phyloP scores from a whole-genome alignment of 495 filamentous ascomycete genomes.

The Achaetomiella virescens region DNA sequence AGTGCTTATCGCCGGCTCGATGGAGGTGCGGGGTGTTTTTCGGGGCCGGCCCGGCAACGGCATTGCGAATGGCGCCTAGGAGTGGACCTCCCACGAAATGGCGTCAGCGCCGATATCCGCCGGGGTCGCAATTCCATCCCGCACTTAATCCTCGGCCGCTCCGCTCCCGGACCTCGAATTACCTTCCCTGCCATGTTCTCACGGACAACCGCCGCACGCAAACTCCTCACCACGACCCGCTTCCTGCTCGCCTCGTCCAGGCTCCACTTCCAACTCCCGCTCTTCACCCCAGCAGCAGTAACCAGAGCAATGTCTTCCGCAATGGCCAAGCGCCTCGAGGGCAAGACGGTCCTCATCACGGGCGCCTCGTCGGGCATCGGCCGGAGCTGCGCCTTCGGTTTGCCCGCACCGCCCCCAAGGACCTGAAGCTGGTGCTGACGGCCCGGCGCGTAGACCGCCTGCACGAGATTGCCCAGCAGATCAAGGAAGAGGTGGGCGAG shows the following conservation, averaged over 20 bases:
- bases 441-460: slow-evolving; percentile 76
- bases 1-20: slow-evolving; percentile 1
- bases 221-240: background rate
- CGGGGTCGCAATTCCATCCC: background rate
- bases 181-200: background rate
- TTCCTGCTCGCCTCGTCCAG: background rate
- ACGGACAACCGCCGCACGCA: background rate
- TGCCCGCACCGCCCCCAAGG: slow-evolving; percentile 71
- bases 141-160: background rate
- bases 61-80: background rate
- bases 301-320: slow-evolving; percentile 60
- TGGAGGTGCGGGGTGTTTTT: slow-evolving; percentile 13
- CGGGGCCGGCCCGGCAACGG: slow-evolving; percentile 14
- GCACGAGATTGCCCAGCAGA: slow-evolving; percentile 68
- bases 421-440: slow-evolving; percentile 77
- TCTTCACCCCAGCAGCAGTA: slow-evolving; percentile 4
- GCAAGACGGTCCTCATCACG: slow-evolving; percentile 91
- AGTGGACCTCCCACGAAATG: slow-evolving; percentile 4
- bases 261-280: background rate
- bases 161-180: slow-evolving; percentile 1
- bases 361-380: slow-evolving; percentile 95
- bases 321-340: slow-evolving; percentile 77
- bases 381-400: slow-evolving; percentile 77
- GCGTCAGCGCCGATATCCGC: slow-evolving; percentile 7
- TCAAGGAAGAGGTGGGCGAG: slow-evolving; percentile 69